Percentiles rank a stretch among this genome's conserved stretches.
Evolutionary conservation across 2,329 filamentous ascomycete genomes (phyloP).

Genomic region (Aureobasidium pullulans): DNA sequence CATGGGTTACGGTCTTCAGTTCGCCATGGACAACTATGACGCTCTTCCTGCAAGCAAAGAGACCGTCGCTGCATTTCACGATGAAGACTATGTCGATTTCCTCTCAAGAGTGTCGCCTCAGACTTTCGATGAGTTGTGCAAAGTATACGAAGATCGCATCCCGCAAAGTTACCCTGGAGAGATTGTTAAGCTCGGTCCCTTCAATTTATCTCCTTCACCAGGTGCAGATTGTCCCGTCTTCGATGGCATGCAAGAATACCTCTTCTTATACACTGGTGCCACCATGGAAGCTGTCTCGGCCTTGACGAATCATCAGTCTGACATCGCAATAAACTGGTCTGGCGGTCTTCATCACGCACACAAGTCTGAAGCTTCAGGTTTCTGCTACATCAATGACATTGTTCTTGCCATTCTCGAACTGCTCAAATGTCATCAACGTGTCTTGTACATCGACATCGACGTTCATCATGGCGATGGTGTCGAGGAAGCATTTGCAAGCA

Average conservation of each 20-base stretch:
- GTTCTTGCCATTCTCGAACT: constrained; percentile 88
- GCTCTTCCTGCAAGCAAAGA: constrained; percentile 78
- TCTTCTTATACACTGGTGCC: constrained; percentile 84
- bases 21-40: constrained; percentile 92
- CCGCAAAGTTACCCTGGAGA: constrained; percentile 39
- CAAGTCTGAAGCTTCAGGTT: constrained; percentile 85
- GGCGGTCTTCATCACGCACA: constrained; percentile 95
- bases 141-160: constrained; percentile 36
- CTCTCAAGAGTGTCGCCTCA: constrained; percentile 41
- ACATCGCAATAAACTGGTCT: constrained; percentile 97
- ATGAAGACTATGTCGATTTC: constrained; percentile 84
- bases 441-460: constrained; percentile 92
- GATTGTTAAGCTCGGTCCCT: constrained; percentile 47
- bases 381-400: constrained; percentile 99
- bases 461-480: constrained; percentile 89
- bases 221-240: constrained; percentile 95
- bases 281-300: constrained; percentile 88
- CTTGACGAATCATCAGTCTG: constrained; percentile 75
- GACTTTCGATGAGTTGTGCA: constrained; percentile 46
- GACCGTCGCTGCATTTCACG: constrained; percentile 81
- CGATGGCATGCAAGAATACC: constrained; percentile 91
- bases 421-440: constrained; percentile 70
- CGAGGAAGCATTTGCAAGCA: constrained; percentile 84
- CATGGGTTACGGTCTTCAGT: constrained; percentile 89
- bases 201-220: constrained; percentile 56